Evolutionary conservation across 768 basidiomycete species (phyloP).

Genomic region (Amanita rubescens): DNA sequence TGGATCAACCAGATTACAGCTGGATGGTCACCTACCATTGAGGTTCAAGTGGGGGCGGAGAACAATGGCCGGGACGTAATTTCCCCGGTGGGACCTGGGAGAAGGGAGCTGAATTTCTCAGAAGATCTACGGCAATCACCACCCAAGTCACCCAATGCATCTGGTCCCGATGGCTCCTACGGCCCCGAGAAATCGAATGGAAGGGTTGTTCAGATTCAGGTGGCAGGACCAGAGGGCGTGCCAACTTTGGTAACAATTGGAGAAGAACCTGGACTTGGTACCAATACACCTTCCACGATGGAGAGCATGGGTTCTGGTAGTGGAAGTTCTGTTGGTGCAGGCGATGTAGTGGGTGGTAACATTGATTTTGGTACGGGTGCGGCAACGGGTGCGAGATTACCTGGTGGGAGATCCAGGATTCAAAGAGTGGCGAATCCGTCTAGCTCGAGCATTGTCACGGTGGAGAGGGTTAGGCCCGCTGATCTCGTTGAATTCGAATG

Average conservation of each 20-base stretch:
- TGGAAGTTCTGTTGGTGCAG: no score
- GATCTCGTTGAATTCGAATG: background rate
- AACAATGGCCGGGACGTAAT: background rate
- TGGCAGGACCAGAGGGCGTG: background rate
- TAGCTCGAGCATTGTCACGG: background rate
- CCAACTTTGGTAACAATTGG: background rate
- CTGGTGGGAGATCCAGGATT: background rate
- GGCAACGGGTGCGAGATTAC: background rate
- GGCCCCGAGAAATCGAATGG: background rate
- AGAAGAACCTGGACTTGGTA: background rate
- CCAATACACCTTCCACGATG: background rate
- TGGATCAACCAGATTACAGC: constrained; percentile 5
- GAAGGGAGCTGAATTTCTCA: background rate
- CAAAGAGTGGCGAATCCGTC: background rate
- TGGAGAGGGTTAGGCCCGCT: background rate
- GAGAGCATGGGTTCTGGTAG: no score
- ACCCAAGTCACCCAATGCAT: background rate
- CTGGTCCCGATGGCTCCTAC: background rate
- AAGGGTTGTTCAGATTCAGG: background rate
- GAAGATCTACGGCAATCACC: background rate
- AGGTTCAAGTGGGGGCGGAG: background rate
- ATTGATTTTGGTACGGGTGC: background rate
- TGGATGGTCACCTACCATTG: background rate
- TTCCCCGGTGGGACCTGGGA: background rate
- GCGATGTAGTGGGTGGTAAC: background rate